A percentile compares a stretch with the other conserved stretches of the same genome.
Conservation (phyloP, 805 yeast genomes). For the Candida xiaguanensis region DNA sequence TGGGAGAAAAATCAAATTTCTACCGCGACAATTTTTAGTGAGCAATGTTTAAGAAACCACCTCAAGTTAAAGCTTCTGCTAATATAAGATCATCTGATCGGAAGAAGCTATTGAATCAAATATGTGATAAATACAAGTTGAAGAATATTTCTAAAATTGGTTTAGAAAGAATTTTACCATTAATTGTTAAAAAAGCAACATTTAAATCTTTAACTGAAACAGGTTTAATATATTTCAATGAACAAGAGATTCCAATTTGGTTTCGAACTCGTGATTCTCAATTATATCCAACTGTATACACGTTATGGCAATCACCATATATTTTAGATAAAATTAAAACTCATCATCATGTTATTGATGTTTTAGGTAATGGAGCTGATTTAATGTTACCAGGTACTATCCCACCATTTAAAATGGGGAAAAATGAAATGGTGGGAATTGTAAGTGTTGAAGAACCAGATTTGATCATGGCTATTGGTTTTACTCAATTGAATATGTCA, state of each 20-base stretch:
- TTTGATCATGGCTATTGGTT: conserved; percentile 71
- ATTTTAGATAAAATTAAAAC: conserved; percentile 68
- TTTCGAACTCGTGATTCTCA: conserved; percentile 55
- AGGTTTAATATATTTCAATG: conserved; percentile 67
- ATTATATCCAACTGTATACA: conserved; percentile 66
- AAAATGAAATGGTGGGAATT: conserved; percentile 68
- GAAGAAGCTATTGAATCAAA: conserved; percentile 44
- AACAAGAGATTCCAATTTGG: conserved; percentile 67
- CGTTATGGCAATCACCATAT: conserved; percentile 66
- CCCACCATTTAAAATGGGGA: conserved; percentile 49
- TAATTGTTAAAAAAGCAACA: conserved; percentile 56
- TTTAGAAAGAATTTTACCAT: conserved; percentile 44
- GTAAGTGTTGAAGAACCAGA: conserved; percentile 58
- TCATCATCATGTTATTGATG: conserved; percentile 67
- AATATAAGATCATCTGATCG: conserved; percentile 83
- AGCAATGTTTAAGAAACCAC: conserved; percentile 52
- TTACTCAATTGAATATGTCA: conserved; percentile 47
- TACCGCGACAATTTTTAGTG: too few species aligned
- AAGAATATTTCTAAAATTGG: conserved; percentile 40
- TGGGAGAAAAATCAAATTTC: too few species aligned
- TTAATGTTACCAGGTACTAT: conserved; percentile 72
- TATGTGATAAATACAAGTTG: conserved; percentile 41
- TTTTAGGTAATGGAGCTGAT: conserved; percentile 75
- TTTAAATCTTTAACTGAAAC: conserved; percentile 52
- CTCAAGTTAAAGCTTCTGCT: conserved; percentile 66